Base-by-base conservation (phyloP, 257 asterid genomes). In the Catharanthus roseus region DNA sequence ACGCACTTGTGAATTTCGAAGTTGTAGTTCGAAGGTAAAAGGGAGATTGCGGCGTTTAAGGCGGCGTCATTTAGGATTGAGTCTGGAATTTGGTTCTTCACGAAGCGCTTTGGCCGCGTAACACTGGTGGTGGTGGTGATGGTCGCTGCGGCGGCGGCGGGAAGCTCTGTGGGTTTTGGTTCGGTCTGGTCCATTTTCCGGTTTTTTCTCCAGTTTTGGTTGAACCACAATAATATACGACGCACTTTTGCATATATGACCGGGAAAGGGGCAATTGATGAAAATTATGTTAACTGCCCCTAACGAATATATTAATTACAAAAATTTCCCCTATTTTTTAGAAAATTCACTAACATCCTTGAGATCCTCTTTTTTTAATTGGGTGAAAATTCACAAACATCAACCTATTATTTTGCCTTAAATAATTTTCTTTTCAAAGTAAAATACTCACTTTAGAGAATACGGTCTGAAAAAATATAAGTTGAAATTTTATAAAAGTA, bases 1-100 rank as follows among this genome's bases (percentile, higher is more conserved):
- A 91, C 77, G 76, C 88, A 88, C 64, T 93, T 91, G 90, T 93
- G 99, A 79, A 93, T 89, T 83, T 93, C 99, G 81, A 91, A 89
- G 77, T 75, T 88, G 91, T 93, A 93, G 87, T 93, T 91, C 80
- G 87, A 68, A 18, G 97, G 97, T 28, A 91, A 86, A 79, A 93
- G 84, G 75, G 97, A 82, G 74, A 93, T 85, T 82, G 96, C 89
- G 73, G 96, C 79, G 90, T 86, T 93, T 72, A 93, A 77, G 9
- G 97, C 86, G 47, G 90, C 85, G 70, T 93, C 90, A 83, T 84
- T 81, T 18, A 91, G 82, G 72, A 93, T 88, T 71, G 95, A 85
- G 54, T 89, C 96, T 0, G 99, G 99, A 56, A 93, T 88, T 82
- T 91, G 96, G 82, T 77, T 89, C 77, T 75, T 93, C 54, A 93